phyloP scores from a whole-genome alignment of 2,329 filamentous ascomycete genomes.

The Fusarium agapanthi region DNA sequence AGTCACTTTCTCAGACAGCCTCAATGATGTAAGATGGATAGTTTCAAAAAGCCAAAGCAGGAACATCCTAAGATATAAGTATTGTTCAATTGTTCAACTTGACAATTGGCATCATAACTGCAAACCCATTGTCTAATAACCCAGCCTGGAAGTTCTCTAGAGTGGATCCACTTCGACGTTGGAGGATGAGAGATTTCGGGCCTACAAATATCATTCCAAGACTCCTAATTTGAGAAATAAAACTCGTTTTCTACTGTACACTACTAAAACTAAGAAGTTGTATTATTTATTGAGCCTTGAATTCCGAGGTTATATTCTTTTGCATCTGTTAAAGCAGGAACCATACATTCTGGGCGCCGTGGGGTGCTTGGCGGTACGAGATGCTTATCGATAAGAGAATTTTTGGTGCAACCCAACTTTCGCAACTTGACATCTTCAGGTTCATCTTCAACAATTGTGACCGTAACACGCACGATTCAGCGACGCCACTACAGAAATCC shows the following conservation, averaged over 20 bases:
- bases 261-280: neutral
- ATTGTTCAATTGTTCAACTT: neutral
- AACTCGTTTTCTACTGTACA: no score
- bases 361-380: neutral
- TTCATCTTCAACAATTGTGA: neutral
- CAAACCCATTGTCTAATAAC: neutral
- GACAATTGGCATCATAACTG: neutral
- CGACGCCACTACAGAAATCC: neutral
- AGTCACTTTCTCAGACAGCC: neutral
- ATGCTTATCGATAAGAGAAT: constrained; percentile 39
- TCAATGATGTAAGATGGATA: neutral
- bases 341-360: neutral
- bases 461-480: neutral
- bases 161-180: neutral
- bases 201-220: neutral
- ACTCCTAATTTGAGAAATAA: fast-evolving
- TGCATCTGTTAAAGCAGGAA: neutral
- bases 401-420: constrained; percentile 24
- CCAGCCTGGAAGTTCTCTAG: neutral
- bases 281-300: neutral
- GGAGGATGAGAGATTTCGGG: neutral
- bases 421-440: neutral
- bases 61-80: no score
- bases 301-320: neutral
- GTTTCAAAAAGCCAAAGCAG: fast-evolving